Evolutionary conservation across 2,329 filamentous ascomycete species (phyloP).

Genomic region (Calonectria leucothoes): DNA sequence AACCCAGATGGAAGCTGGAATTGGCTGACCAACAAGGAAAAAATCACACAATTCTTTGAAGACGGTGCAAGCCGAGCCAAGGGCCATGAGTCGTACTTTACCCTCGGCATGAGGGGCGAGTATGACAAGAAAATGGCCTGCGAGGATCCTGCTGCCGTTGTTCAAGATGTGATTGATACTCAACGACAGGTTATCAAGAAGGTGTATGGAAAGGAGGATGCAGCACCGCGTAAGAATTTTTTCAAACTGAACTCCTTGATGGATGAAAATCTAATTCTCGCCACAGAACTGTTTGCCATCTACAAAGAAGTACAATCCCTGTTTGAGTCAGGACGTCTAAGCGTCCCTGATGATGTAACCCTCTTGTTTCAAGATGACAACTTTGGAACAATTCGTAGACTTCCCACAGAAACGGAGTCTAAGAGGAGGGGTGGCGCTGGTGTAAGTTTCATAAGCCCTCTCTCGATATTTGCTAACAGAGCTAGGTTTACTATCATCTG

Average conservation of each 20-base stretch:
- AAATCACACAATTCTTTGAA: conserved; percentile 67
- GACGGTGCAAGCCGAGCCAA: conserved; percentile 66
- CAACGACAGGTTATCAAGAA: conserved; percentile 67
- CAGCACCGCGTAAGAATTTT: conserved; percentile 51
- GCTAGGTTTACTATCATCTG: conserved; percentile 60
- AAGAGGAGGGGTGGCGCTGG: conserved; percentile 68
- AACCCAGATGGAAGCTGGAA: conserved; percentile 64
- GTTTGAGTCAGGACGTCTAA: conserved; percentile 67
- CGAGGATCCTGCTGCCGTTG: conserved; percentile 61
- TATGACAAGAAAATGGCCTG: conserved; percentile 65
- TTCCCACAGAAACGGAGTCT: conserved; percentile 65
- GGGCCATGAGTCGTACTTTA: conserved; percentile 70
- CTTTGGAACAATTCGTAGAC: conserved; percentile 66
- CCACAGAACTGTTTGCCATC: conserved; percentile 69
- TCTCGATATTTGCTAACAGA: background rate
- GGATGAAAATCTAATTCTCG: background rate
- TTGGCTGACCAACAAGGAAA: conserved; percentile 67
- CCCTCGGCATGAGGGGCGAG: conserved; percentile 69
- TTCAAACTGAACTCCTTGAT: background rate
- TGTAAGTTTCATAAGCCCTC: conserved; percentile 43
- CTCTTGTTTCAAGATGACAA: conserved; percentile 72
- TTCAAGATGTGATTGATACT: conserved; percentile 65
- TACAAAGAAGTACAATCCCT: conserved; percentile 73
- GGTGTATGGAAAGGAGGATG: conserved; percentile 59
- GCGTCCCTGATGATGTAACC: conserved; percentile 66